Evolutionary conservation across 257 asterid species (phyloP).

Genomic region (Cruciata laevipes): DNA sequence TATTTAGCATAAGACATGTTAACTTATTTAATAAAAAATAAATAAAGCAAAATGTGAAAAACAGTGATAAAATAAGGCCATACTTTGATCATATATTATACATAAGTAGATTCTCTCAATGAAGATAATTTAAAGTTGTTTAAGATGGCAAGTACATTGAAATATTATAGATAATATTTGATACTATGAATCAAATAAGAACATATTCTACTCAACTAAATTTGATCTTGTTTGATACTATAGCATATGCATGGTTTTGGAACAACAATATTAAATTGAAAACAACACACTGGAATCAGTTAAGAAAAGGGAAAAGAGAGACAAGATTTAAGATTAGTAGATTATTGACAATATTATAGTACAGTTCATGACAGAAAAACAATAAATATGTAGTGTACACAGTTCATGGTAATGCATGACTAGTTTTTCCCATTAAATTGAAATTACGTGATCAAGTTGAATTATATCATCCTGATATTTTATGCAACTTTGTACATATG

Average conservation of each 20-base stretch:
- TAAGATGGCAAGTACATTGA: neutral
- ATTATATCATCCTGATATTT: neutral
- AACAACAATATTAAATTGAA: too few relatives aligned
- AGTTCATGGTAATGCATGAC: neutral
- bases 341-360: neutral
- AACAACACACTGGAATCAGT: neutral
- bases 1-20: too few relatives aligned
- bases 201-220: too few relatives aligned
- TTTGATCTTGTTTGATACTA: too few relatives aligned
- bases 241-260: too few relatives aligned
- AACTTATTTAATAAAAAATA: too few relatives aligned
- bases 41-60: neutral
- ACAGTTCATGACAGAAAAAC: neutral
- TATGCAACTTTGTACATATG: neutral
- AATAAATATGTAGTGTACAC: too few relatives aligned
- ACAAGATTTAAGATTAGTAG: neutral
- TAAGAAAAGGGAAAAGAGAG: neutral
- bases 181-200: too few relatives aligned
- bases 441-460: neutral
- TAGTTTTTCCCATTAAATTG: neutral
- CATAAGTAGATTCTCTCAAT: too few relatives aligned
- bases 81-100: too few relatives aligned
- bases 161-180: too few relatives aligned
- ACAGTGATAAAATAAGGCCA: neutral
- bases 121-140: neutral